Evolutionary conservation across 352 stramenopile genomes (phyloP), one percentile per base, ranked within the genome.

Genomic region (Globisporangium irregulare): DNA sequence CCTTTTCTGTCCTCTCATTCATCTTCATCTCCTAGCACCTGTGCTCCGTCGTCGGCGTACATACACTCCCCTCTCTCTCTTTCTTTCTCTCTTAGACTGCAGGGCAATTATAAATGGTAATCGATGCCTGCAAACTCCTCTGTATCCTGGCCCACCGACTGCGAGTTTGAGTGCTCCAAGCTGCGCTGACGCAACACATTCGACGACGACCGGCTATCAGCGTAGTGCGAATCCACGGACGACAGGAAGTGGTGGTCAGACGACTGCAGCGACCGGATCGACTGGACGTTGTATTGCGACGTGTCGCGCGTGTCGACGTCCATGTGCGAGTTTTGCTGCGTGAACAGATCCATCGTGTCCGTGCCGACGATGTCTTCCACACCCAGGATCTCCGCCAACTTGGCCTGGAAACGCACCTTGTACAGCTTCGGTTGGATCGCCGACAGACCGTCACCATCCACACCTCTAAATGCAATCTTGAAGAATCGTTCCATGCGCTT

Each of bases 301-400:
- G 77, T 77, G 65, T 84, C 80, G 34, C 80, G 73, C 54, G 84
- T 92, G 58, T 93, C 85, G 18, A 96, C 72, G 66, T 96, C 88
- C 88, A 96, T 96, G 77, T 96, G 88, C 56, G 84, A 92, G 72
- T 92, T 93, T 72, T 96, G 88, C 70, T 93, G 85, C 41, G 84
- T 90, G 71, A 92, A 90, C 57, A 92, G 63, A 27, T 87, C 70
- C 14, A 73, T 54, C 4, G 68, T 72, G 32, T 87, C 82, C 3
- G 72, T 66, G 24, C 70, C 76, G 14, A 90, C 75, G 29, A 92
- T 72, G 58, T 93, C 82, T 62, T 94, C 86, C 4, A 95, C 85
- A 29, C 82, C 86, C 4, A 96, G 71, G 59, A 96, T 95, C 60
- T 96, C 89, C 8, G 86, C 84, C 82, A 95, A 87, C 70, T 95